Evolutionary conservation across 2,329 filamentous ascomycete genomes (phyloP).

Genomic region (Arachnopeziza araneosa): DNA sequence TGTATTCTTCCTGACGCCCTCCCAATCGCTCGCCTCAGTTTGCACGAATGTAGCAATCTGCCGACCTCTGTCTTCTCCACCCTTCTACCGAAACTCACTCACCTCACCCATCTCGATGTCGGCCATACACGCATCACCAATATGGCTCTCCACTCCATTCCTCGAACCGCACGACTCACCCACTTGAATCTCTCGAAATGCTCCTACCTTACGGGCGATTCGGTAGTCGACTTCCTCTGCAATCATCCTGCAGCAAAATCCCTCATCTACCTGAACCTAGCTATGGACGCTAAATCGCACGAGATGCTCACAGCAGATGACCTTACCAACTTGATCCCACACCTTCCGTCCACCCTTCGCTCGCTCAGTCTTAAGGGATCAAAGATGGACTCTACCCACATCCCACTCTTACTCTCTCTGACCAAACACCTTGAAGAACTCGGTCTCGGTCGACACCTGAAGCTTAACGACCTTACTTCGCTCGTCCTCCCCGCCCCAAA

Average conservation of each 20-base stretch:
- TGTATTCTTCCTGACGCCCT: constrained; percentile 44
- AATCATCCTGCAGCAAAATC: constrained; percentile 63
- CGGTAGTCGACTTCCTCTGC: constrained; percentile 64
- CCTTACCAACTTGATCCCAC: constrained; percentile 57
- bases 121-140: constrained; percentile 72
- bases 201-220: constrained; percentile 59
- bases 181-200: constrained; percentile 77
- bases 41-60: constrained; percentile 74
- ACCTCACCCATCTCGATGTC: constrained; percentile 74
- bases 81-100: constrained; percentile 63
- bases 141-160: constrained; percentile 63
- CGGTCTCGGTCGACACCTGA: constrained; percentile 63
- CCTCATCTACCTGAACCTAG: constrained; percentile 67
- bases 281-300: constrained; percentile 66
- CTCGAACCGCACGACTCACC: constrained; percentile 64
- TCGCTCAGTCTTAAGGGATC: constrained; percentile 74
- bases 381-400: constrained; percentile 59
- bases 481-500: constrained; percentile 25
- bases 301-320: constrained; percentile 64
- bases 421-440: constrained; percentile 73
- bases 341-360: constrained; percentile 60
- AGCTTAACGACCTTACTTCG: constrained; percentile 50
- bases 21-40: constrained; percentile 60
- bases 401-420: constrained; percentile 57
- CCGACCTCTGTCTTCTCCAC: constrained; percentile 61